phyloP scores from a whole-genome alignment of 2,329 filamentous ascomycete species.

The Claviceps pusilla region DNA sequence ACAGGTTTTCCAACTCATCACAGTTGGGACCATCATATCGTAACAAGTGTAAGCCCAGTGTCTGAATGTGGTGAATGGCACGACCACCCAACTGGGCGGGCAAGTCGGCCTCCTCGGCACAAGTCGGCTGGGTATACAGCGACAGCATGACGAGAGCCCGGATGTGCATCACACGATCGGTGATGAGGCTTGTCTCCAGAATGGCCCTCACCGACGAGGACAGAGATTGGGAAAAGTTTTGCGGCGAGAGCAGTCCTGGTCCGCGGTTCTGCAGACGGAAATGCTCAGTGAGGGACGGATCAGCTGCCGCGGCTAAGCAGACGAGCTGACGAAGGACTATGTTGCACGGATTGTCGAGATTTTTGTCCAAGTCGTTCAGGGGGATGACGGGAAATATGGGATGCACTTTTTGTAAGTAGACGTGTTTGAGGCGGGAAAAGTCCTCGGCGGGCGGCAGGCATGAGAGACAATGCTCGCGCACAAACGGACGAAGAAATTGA shows the following conservation, averaged over 20 bases:
- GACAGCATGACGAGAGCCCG: constrained; percentile 39
- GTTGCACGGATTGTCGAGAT: constrained; percentile 19
- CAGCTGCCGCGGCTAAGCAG: constrained; percentile 38
- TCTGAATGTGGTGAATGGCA: constrained; percentile 43
- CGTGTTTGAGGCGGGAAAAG: constrained; percentile 27
- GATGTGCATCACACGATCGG: constrained; percentile 39
- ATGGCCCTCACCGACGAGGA: constrained; percentile 33
- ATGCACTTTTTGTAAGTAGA: constrained; percentile 38
- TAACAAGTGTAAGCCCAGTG: constrained; percentile 37
- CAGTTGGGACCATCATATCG: constrained; percentile 24
- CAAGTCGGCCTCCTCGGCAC: constrained; percentile 37
- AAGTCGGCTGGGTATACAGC: constrained; percentile 42
- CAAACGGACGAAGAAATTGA: constrained; percentile 26
- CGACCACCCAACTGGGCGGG: constrained; percentile 37
- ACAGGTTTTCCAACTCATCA: constrained; percentile 32
- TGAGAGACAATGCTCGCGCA: constrained; percentile 30
- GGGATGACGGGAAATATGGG: constrained; percentile 39
- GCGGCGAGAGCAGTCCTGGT: constrained; percentile 24
- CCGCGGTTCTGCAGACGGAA: constrained; percentile 29
- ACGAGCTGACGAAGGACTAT: constrained; percentile 38
- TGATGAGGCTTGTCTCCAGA: constrained; percentile 38
- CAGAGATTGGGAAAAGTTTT: constrained; percentile 33
- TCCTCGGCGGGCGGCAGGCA: constrained; percentile 33
- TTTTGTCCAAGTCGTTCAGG: constrained; percentile 16
- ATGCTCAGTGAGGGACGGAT: constrained; percentile 28